phyloP scores from a whole-genome alignment of 495 filamentous ascomycete species.

The Aspergillus cavernicola region DNA sequence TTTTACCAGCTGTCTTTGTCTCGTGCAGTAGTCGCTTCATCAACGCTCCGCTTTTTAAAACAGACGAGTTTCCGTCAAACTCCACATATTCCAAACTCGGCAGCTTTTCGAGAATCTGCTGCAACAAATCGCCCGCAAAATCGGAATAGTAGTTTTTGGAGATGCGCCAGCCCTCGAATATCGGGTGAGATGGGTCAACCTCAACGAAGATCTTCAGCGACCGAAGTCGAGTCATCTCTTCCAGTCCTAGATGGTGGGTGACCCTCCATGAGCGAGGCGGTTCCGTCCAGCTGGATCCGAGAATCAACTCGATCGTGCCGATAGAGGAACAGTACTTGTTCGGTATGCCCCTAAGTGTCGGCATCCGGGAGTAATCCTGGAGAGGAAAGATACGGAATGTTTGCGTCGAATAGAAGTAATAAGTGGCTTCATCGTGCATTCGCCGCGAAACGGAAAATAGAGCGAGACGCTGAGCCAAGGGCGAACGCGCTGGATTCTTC shows the following conservation, averaged over 20 bases:
- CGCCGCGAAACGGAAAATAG: constrained; percentile 61
- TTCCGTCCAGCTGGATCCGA: constrained; percentile 76
- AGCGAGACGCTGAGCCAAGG: constrained; percentile 45
- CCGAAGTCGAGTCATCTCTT: constrained; percentile 56
- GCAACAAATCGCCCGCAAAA: constrained; percentile 61
- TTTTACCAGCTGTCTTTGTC: constrained; percentile 44
- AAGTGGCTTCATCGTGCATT: constrained; percentile 67
- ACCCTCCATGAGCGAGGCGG: constrained; percentile 74
- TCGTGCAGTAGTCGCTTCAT: constrained; percentile 65
- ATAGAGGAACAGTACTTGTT: constrained; percentile 61
- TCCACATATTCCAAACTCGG: constrained; percentile 60
- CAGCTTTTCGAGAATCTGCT: constrained; percentile 54
- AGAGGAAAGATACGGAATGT: constrained; percentile 76
- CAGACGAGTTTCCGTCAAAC: constrained; percentile 71
- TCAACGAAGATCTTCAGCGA: constrained; percentile 74
- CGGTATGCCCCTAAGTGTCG: constrained; percentile 42
- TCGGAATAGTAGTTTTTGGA: constrained; percentile 69
- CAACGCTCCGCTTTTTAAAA: constrained; percentile 64
- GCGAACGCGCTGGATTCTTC: constrained; percentile 56
- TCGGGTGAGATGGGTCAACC: constrained; percentile 67
- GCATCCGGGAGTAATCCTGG: constrained; percentile 64
- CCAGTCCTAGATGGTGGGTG: constrained; percentile 59
- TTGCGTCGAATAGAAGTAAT: constrained; percentile 70
- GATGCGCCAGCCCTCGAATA: constrained; percentile 69
- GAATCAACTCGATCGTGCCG: constrained; percentile 66